Base-by-base conservation (phyloP, 805 yeast species). In the Wickerhamiella cacticola region DNA sequence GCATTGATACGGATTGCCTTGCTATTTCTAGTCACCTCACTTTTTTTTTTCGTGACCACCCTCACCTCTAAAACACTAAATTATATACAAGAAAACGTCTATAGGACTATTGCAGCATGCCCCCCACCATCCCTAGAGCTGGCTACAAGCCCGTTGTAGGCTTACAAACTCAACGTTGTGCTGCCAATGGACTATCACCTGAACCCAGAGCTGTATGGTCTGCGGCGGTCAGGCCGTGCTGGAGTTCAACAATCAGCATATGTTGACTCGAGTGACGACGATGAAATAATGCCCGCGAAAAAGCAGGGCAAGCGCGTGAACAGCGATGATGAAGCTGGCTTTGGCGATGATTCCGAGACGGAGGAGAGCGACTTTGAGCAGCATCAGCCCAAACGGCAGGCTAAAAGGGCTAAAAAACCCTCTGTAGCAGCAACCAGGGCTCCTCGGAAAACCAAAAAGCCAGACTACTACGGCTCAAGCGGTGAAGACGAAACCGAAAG, bases 381-480 rank as follows among this genome's bases (percentile, higher is more conserved):
- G 48, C 26, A 24, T 3, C n/a, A 51, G 15, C 56, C 56, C 21
- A 16, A 19, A 10, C 33, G 35, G 25, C 13, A 22, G n/a, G 13
- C 13, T 29, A 39, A 22, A 8, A 12, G 16, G 35, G 36, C 35
- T 12, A 41, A 21, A 23, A 39, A 31, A 34, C 39, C 31, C 26
- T 12, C n/a, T 3, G 23, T 18, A 21, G 19, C 26, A 3, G 24
- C 44, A 2, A 16, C 24, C 8, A 29, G 60, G 5, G 63, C 60
- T 61, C 58, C 72, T 96, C 51, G 85, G 86, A 81, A 79, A 56
- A 74, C 71, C 54, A 76, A 69, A 52, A 69, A 72, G n/a, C 78
- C 85, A 61, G 88, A 88, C 60, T 78, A 74, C 34, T 76, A 82
- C 23, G 94, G 84, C 52, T 19, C 43, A 28, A 23, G 31, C 44